Evolutionary conservation across 495 filamentous ascomycete species (phyloP), one percentile per base, ranked within the genome.

Genomic region (Extremus antarcticus): DNA sequence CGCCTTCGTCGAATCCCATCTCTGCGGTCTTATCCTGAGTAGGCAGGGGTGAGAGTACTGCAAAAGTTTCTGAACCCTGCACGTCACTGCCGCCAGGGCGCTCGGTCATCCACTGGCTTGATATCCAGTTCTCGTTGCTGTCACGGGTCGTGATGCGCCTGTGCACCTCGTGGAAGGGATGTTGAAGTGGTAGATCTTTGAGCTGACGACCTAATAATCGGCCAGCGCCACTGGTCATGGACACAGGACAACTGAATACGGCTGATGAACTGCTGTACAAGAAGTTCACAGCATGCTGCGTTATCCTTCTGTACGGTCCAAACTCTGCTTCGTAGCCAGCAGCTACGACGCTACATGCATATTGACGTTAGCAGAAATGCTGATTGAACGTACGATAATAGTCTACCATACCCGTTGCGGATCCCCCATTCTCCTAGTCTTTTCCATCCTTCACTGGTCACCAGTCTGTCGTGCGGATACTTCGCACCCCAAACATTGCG

Each of bases 51-150:
- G 55, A 53, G 35, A 47, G 38, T 13, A 48, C 41, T 29, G 75
- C 86, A 57, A 74, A 68, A 1, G 85, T 90, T 65, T 90, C 86
- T 0, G 82, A 86, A 45, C 73, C 77, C 7, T 79, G 79, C 2
- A 89, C 82, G 57, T 91, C 86, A 56, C 80, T 85, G 1, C 86
- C 86, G 8, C 85, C 86, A 0, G 75, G 68, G n/a, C 86, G 76
- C 60, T 90, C 86, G 0, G 87, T 90, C 87, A 90, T 90, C 87
- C 87, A 91, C 63, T 90, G 86, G 0, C 87, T 86, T 25, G 77
- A 82, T 3, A 85, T 89, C 86, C 85, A 89, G 32, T 58, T 58
- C 22, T 25, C 39, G 29, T 35, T 35, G 4, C 4, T 38, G 7
- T 58, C 50, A 13, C 50, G 16, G n/a, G 50, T 38, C 2, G 46